Evolutionary conservation across 106 monocot genomes (phyloP).

Genomic region (Dendrobium chrysotoxum): DNA sequence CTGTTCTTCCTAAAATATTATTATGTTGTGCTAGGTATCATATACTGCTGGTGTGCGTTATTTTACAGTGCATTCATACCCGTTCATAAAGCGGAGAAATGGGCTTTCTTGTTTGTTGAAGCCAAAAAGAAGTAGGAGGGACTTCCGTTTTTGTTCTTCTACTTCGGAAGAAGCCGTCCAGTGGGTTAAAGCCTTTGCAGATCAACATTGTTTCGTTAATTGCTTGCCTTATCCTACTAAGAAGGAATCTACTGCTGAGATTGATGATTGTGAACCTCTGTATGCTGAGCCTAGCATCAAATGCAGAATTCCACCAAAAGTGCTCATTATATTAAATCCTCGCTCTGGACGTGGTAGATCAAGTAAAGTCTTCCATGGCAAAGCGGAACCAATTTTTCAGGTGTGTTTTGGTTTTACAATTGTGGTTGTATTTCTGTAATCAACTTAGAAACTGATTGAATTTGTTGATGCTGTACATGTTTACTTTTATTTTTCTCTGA

Average conservation of each 20-base stretch:
- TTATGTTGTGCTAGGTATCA: conserved; percentile 34
- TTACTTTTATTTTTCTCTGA: neutral
- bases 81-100: conserved; percentile 24
- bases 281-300: conserved; percentile 41
- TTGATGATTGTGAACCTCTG: conserved; percentile 25
- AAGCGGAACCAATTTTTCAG: conserved; percentile 77
- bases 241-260: conserved; percentile 46
- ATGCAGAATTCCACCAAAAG: conserved; percentile 43
- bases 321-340: conserved; percentile 79
- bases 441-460: neutral
- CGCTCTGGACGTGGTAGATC: conserved; percentile 84
- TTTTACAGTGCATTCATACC: conserved; percentile 68
- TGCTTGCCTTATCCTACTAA: conserved; percentile 54
- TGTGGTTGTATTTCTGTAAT: neutral
- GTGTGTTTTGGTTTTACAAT: conserved; percentile 20
- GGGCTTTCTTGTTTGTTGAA: conserved; percentile 46
- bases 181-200: conserved; percentile 64
- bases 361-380: conserved; percentile 66
- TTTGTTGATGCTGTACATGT: neutral
- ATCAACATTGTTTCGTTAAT: conserved; percentile 62
- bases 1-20: neutral
- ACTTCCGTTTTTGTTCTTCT: conserved; percentile 56
- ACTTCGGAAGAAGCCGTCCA: conserved; percentile 45
- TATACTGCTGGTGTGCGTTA: conserved; percentile 46
- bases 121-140: conserved; percentile 41